Evolutionary conservation across 1,284 basidiomycete species (phyloP).

Genomic region (Ganoderma lingzhi): DNA sequence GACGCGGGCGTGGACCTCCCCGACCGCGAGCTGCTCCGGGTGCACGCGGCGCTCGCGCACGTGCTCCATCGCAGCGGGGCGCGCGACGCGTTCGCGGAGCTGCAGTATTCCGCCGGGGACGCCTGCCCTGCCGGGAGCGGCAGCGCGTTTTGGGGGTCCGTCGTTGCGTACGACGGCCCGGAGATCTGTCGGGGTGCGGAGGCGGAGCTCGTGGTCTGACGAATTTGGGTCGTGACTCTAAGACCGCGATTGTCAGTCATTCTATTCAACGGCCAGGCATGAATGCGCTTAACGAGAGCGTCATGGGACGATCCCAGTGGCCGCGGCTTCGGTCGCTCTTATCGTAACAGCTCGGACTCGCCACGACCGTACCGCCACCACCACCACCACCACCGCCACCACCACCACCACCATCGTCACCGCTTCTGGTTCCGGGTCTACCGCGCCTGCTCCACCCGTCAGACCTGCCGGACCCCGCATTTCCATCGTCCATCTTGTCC

Average conservation of each 20-base stretch:
- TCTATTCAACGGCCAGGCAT: too few species aligned
- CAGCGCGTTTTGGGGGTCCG: not conserved
- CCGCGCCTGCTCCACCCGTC: too few species aligned
- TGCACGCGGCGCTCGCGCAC: not conserved
- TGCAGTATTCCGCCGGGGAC: not conserved
- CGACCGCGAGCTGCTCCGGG: not conserved
- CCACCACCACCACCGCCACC: too few species aligned
- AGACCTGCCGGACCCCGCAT: too few species aligned
- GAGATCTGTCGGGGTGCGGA: not conserved
- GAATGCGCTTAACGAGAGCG: constrained; percentile 1
- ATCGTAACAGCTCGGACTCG: too few species aligned
- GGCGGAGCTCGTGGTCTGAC: not conserved
- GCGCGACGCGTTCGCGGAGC: not conserved
- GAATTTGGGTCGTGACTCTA: not conserved
- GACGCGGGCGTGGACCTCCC: not conserved
- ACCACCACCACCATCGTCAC: too few species aligned
- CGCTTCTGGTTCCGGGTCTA: too few species aligned
- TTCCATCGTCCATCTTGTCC: too few species aligned
- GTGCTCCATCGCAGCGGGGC: not conserved
- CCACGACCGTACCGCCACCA: too few species aligned
- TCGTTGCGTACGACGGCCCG: not conserved
- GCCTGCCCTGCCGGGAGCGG: not conserved
- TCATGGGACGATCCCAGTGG: too few species aligned
- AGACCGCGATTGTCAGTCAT: too few species aligned
- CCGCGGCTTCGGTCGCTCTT: too few species aligned